These are phyloP conservation scores for Pichia cabralensis DNA, from an alignment of 805 yeast genomes.

Conservation along the genomic window DNA sequence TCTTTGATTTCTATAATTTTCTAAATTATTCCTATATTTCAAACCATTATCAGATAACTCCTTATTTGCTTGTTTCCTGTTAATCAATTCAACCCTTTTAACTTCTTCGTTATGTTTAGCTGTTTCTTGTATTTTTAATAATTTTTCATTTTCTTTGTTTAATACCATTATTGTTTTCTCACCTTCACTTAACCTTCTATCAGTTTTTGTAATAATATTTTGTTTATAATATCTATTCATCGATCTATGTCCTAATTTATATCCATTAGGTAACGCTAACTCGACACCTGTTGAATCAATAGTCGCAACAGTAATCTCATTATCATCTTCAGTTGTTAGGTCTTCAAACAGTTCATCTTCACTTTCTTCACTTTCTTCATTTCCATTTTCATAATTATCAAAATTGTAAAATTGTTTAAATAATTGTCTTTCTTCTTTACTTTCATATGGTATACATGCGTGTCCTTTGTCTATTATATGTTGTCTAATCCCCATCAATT, in stretches of 20 bases:
- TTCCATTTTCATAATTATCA: slow-evolving; percentile 20
- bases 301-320: slow-evolving; percentile 23
- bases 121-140: slow-evolving; percentile 9
- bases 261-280: slow-evolving; percentile 65
- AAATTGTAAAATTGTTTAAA: slow-evolving; percentile 74
- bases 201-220: slow-evolving; percentile 33
- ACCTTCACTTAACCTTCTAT: slow-evolving; percentile 43
- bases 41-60: slow-evolving; percentile 35
- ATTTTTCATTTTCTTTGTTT: slow-evolving; percentile 11
- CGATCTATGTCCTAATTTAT: slow-evolving; percentile 69
- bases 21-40: slow-evolving; percentile 63
- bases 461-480: slow-evolving; percentile 81
- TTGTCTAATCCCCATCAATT: slow-evolving; percentile 74
- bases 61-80: slow-evolving; percentile 19
- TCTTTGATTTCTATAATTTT: slow-evolving; percentile 44
- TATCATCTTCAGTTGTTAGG: slow-evolving; percentile 13
- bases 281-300: slow-evolving; percentile 41
- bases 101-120: slow-evolving; percentile 30
- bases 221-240: slow-evolving; percentile 62
- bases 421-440: slow-evolving; percentile 58
- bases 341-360: background rate
- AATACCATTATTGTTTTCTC: slow-evolving; percentile 38
- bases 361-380: background rate
- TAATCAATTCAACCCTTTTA: slow-evolving; percentile 28
- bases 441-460: slow-evolving; percentile 81